phyloP scores from a whole-genome alignment of 2,329 filamentous ascomycete species.

The Fusarium coffeatum region DNA sequence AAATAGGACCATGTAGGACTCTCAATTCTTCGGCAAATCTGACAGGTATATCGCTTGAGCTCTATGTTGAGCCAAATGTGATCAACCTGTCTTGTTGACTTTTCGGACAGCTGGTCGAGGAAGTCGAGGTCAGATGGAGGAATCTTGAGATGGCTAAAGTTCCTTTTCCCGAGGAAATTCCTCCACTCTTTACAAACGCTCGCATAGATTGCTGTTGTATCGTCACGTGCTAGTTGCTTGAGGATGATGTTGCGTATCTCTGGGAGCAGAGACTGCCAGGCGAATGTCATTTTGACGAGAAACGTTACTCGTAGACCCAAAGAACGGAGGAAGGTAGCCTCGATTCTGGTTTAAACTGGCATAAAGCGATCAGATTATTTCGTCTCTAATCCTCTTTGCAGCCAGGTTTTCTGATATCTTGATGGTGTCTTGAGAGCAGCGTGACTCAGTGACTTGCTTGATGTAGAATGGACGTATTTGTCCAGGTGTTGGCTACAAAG shows the following conservation, averaged over 20 bases:
- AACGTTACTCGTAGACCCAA: not conserved
- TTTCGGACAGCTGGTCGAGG: not conserved
- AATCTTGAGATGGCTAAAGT: not conserved
- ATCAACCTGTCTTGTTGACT: not conserved
- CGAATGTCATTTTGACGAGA: not conserved
- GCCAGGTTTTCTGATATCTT: not conserved
- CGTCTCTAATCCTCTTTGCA: not conserved
- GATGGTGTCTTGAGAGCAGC: not conserved
- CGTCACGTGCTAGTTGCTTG: not conserved
- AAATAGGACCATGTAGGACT: not conserved
- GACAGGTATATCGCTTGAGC: conserved; percentile 21
- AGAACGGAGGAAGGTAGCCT: not conserved
- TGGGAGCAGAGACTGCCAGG: not conserved
- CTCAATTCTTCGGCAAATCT: conserved; percentile 2
- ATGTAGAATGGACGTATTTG: not conserved
- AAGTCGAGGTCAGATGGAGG: not conserved
- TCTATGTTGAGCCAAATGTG: conserved; percentile 35
- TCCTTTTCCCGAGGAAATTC: not conserved
- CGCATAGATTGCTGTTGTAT: not conserved
- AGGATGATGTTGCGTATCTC: not conserved
- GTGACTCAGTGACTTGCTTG: not conserved
- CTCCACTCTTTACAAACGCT: not conserved
- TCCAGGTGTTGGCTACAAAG: not conserved
- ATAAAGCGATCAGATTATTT: not conserved
- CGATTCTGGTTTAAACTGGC: not conserved